A percentile compares a stretch with the other conserved stretches of the same genome.
These are phyloP conservation scores for Mortierella claussenii DNA, from an alignment of 192 early-diverging fungal genomes.

Conservation along the genomic window DNA sequence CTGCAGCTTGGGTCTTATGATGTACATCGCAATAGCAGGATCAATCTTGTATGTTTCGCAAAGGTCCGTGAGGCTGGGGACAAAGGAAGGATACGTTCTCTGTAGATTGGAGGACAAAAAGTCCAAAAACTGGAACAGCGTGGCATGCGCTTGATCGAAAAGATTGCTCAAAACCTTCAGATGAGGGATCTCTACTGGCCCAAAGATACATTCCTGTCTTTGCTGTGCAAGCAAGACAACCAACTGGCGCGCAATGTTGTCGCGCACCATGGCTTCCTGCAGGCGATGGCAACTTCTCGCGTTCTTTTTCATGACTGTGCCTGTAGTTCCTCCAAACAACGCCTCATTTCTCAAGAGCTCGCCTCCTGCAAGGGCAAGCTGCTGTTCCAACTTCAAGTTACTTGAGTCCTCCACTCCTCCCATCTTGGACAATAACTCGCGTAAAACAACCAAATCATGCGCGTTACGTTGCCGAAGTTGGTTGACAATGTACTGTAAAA, in stretches of 20 bases:
- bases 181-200: slow-evolving; percentile 52
- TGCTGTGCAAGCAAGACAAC: slow-evolving; percentile 73
- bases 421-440: slow-evolving; percentile 79
- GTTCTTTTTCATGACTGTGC: slow-evolving; percentile 58
- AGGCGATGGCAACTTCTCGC: slow-evolving; percentile 60
- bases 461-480: slow-evolving; percentile 66
- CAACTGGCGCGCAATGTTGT: slow-evolving; percentile 63
- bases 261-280: slow-evolving; percentile 64
- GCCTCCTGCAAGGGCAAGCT: slow-evolving; percentile 71
- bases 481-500: slow-evolving; percentile 73
- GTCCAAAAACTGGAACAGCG: slow-evolving; percentile 72
- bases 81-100: slow-evolving; percentile 50
- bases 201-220: slow-evolving; percentile 59
- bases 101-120: slow-evolving; percentile 66
- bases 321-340: slow-evolving; percentile 58
- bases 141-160: slow-evolving; percentile 70
- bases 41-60: slow-evolving; percentile 69
- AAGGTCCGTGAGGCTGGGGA: slow-evolving; percentile 62
- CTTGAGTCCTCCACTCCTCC: slow-evolving; percentile 71
- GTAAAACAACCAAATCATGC: slow-evolving; percentile 73
- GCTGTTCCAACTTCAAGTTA: slow-evolving; percentile 65
- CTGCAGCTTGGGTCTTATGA: slow-evolving; percentile 69
- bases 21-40: slow-evolving; percentile 69
- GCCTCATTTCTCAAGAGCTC: slow-evolving; percentile 69
- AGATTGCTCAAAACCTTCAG: slow-evolving; percentile 69